These are phyloP conservation scores for Lyophyllum decastes DNA, from an alignment of 768 basidiomycete genomes.

Conservation along the genomic window DNA sequence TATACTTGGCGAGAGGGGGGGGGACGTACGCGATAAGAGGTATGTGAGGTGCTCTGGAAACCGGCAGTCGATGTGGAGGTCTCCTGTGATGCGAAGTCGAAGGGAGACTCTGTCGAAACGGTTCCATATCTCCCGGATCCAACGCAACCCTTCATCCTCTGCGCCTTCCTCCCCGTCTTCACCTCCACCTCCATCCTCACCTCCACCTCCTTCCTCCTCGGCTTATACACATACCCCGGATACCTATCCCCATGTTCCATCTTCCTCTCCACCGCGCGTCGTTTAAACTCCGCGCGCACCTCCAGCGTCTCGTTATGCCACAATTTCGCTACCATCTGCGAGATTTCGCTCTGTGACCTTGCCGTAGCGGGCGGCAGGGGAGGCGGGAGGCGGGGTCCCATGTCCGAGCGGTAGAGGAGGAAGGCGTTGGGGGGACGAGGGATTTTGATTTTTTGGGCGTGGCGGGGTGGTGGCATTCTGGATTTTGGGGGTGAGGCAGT, in stretches of 20 bases:
- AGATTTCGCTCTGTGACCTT: slow-evolving; percentile 3
- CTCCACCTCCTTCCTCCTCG: slow-evolving; percentile 2
- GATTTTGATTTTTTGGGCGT: neutral
- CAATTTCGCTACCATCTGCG: slow-evolving; percentile 1
- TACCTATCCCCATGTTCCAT: slow-evolving; percentile 6
- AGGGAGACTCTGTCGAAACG: neutral
- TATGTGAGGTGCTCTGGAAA: neutral
- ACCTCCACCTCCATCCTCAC: neutral
- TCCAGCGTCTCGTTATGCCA: slow-evolving; percentile 5
- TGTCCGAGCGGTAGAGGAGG: slow-evolving; percentile 4
- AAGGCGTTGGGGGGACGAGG: slow-evolving; percentile 5
- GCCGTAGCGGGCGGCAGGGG: neutral
- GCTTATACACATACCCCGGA: slow-evolving; percentile 8
- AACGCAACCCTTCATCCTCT: neutral
- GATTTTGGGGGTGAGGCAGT: too few relatives aligned
- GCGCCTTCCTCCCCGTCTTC: neutral
- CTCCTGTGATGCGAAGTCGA: too few relatives aligned
- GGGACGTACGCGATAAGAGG: neutral
- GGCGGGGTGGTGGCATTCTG: neutral
- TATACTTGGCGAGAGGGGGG: too few relatives aligned
- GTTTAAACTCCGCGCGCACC: slow-evolving; percentile 4
- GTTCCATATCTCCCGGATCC: neutral
- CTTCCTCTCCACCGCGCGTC: slow-evolving; percentile 1
- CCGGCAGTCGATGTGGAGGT: neutral
- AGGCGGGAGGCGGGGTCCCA: neutral